A percentile compares a stretch with the other conserved stretches of the same genome.
These are phyloP conservation scores for Strobilomyces dryophilus DNA, from an alignment of 768 basidiomycete genomes.

Conservation along the genomic window DNA sequence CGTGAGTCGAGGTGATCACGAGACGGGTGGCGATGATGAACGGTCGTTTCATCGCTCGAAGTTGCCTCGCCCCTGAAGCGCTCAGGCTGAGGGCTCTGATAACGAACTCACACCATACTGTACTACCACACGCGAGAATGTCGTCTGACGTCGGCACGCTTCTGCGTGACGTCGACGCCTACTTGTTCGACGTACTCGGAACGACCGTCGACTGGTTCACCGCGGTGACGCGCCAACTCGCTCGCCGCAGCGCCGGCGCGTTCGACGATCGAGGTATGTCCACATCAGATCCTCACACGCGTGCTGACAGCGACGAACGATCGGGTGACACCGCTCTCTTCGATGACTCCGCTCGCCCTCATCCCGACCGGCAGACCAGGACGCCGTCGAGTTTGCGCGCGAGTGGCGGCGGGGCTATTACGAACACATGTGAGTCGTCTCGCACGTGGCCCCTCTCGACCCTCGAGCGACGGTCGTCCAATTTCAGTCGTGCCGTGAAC, in stretches of 20 bases:
- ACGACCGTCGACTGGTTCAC: slow-evolving; percentile 45
- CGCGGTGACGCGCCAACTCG: slow-evolving; percentile 19
- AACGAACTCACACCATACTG: too few species aligned
- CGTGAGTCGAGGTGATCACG: too few species aligned
- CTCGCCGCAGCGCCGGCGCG: slow-evolving; percentile 8
- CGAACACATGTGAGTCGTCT: slow-evolving; percentile 18
- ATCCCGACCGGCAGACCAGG: slow-evolving; percentile 10
- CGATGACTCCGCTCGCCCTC: background rate
- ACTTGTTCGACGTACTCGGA: slow-evolving; percentile 49
- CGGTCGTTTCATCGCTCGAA: too few species aligned
- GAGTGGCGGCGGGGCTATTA: slow-evolving; percentile 56
- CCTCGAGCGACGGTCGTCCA: too few species aligned
- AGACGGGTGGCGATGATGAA: too few species aligned
- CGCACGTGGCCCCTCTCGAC: background rate
- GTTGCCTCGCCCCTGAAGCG: too few species aligned
- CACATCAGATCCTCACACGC: background rate
- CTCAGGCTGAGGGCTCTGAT: too few species aligned
- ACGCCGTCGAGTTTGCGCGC: slow-evolving; percentile 40
- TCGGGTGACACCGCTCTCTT: background rate
- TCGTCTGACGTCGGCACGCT: background rate
- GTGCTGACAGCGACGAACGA: background rate
- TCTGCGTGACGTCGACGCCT: slow-evolving; percentile 34
- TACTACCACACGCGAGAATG: background rate
- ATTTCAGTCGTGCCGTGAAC: slow-evolving; percentile 39
- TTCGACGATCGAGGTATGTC: slow-evolving; percentile 15